phyloP scores from a whole-genome alignment of 805 yeast species.

The Metschnikowia gelsemii region DNA sequence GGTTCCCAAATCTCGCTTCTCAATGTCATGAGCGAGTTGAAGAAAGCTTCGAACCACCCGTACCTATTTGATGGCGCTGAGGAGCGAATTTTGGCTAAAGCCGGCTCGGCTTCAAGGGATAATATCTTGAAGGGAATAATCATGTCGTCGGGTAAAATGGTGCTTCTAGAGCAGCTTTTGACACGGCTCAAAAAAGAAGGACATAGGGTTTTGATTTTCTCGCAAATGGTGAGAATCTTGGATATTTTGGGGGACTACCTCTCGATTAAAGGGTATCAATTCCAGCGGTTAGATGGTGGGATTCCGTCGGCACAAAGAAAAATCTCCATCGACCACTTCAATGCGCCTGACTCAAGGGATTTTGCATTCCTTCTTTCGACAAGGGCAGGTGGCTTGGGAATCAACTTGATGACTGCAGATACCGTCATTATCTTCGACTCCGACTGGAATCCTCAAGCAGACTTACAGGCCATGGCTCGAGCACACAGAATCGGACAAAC shows the following conservation, averaged over 20 bases:
- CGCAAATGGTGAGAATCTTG: slow-evolving; percentile 96
- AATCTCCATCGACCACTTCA: slow-evolving; percentile 93
- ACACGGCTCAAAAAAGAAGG: slow-evolving; percentile 88
- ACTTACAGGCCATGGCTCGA: slow-evolving; percentile 98
- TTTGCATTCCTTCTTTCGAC: slow-evolving; percentile 88
- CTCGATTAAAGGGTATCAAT: slow-evolving; percentile 79
- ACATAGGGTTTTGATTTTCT: slow-evolving; percentile 90
- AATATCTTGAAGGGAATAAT: slow-evolving; percentile 83
- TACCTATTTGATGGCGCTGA: slow-evolving; percentile 93
- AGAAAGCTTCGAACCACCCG: slow-evolving; percentile 97
- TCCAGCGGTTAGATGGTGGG: slow-evolving; percentile 95
- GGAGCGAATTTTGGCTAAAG: slow-evolving; percentile 68
- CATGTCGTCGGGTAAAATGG: slow-evolving; percentile 99
- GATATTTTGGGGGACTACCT: slow-evolving; percentile 94
- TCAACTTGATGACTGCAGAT: slow-evolving; percentile 98
- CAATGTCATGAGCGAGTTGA: slow-evolving; percentile 92
- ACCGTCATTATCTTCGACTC: slow-evolving; percentile 97
- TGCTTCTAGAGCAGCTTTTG: slow-evolving; percentile 82
- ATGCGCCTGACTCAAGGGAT: slow-evolving; percentile 89
- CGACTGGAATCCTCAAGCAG: slow-evolving; percentile 99
- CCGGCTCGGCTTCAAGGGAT: slow-evolving; percentile 67
- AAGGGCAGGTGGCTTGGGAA: slow-evolving; percentile 98
- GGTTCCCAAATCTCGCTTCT: slow-evolving; percentile 77
- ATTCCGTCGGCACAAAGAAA: slow-evolving; percentile 92
- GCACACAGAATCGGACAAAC: slow-evolving; percentile 99